A percentile compares a stretch with the other conserved stretches of the same genome.
Conservation (phyloP, 2,329 filamentous ascomycete genomes). For the Fusarium mundagurra region DNA sequence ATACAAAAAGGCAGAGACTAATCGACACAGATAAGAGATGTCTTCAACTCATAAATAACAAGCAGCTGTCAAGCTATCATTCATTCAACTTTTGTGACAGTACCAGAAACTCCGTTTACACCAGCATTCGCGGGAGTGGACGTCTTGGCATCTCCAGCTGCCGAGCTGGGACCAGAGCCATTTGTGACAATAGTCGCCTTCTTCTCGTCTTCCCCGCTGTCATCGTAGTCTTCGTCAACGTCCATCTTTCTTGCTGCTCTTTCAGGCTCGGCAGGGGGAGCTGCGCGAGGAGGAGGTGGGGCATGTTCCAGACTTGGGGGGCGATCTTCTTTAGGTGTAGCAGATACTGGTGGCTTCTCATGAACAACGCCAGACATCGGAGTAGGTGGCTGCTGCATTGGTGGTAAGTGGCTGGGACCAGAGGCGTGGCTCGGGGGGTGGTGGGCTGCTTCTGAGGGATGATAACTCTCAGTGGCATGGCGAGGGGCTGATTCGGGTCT, state of each 20-base stretch:
- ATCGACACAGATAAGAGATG: constrained; percentile 32
- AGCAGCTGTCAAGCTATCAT: constrained; percentile 31
- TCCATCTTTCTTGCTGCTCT: constrained; percentile 93
- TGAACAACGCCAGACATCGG: constrained; percentile 64
- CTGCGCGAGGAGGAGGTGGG: constrained; percentile 52
- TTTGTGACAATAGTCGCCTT: constrained; percentile 59
- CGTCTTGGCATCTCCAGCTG: constrained; percentile 63
- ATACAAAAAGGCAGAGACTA: constrained; percentile 38
- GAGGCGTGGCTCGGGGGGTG: constrained; percentile 70
- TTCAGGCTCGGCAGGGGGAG: constrained; percentile 74
- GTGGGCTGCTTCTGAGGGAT: constrained; percentile 92
- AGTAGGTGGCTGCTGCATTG: constrained; percentile 66
- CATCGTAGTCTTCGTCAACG: constrained; percentile 96
- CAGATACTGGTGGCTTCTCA: constrained; percentile 53
- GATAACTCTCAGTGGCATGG: constrained; percentile 80
- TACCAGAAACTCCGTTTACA: constrained; percentile 56
- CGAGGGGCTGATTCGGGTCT: constrained; percentile 72
- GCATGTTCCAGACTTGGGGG: constrained; percentile 53
- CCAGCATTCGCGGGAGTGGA: constrained; percentile 57
- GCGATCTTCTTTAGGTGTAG: constrained; percentile 68
- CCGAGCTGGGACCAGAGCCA: constrained; percentile 57
- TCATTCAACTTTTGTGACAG: constrained; percentile 59
- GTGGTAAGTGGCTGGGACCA: constrained; percentile 64
- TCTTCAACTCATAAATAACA: constrained; percentile 40
- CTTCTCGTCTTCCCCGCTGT: constrained; percentile 88